Evolutionary conservation across 768 basidiomycete genomes (phyloP).

Genomic region (Rhizopogon rudus): DNA sequence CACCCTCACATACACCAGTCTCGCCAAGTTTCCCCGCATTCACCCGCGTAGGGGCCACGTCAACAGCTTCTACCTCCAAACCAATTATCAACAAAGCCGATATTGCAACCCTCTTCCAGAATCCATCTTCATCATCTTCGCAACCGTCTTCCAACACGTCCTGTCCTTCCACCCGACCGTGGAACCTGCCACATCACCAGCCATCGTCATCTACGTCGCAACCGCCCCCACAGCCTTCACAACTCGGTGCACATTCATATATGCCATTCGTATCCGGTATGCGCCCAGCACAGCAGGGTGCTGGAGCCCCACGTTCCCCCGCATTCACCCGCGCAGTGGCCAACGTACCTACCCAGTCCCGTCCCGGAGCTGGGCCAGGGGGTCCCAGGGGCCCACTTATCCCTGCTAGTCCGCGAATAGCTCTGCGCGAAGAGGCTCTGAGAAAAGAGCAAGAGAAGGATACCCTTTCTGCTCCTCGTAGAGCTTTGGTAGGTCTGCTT

Average conservation of each 20-base stretch:
- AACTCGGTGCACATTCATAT: conserved; percentile 41
- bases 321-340: conserved; percentile 55
- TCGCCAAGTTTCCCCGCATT: too few species aligned
- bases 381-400: conserved; percentile 48
- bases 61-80: conserved; percentile 27
- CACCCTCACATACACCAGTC: too few species aligned
- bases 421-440: conserved; percentile 45
- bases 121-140: conserved; percentile 33
- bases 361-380: conserved; percentile 43
- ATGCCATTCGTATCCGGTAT: conserved; percentile 46
- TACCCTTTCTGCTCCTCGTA: conserved; percentile 38
- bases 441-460: conserved; percentile 34
- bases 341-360: conserved; percentile 39
- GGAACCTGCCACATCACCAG: conserved; percentile 27
- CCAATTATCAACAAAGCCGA: conserved; percentile 27
- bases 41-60: conserved; percentile 2
- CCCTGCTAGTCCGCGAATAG: conserved; percentile 62
- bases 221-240: conserved; percentile 32
- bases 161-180: conserved; percentile 52
- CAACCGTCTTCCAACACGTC: conserved; percentile 49
- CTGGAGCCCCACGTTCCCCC: conserved; percentile 61
- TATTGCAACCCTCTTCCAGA: conserved; percentile 31
- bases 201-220: conserved; percentile 33
- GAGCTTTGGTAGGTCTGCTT: conserved; percentile 41
- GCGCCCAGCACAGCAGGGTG: conserved; percentile 36